phyloP scores from a whole-genome alignment of 345 rosid genomes.

The Gossypium australe region DNA sequence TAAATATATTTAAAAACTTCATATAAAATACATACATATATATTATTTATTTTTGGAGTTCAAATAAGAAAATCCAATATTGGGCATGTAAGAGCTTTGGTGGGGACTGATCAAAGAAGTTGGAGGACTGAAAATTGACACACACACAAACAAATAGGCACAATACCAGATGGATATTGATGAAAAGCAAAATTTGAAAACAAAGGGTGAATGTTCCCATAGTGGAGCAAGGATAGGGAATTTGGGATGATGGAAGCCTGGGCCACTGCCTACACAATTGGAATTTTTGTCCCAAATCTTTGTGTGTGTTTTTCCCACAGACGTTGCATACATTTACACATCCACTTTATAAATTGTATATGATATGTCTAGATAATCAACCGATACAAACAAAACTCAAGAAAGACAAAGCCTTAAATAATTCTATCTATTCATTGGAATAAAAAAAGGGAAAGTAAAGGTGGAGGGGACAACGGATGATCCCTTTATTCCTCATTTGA shows the following conservation, averaged over 20 bases:
- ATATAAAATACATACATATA: too few species aligned
- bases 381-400: slow-evolving; percentile 18
- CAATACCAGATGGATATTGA: not conserved
- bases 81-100: not conserved
- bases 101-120: slow-evolving; percentile 17
- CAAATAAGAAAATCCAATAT: too few species aligned
- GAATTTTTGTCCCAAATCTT: slow-evolving; percentile 39
- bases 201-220: slow-evolving; percentile 17
- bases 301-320: not conserved
- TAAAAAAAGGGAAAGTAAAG: not conserved
- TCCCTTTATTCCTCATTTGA: slow-evolving; percentile 20
- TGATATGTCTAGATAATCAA: not conserved
- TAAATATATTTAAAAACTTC: too few species aligned
- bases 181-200: slow-evolving; percentile 13
- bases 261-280: slow-evolving; percentile 22
- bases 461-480: slow-evolving; percentile 17
- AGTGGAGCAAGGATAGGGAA: slow-evolving; percentile 15
- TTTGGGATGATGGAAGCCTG: slow-evolving; percentile 1
- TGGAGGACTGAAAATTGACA: not conserved
- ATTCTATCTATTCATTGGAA: not conserved
- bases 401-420: slow-evolving; percentile 28
- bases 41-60: too few species aligned
- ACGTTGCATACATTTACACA: not conserved
- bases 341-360: not conserved
- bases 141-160: not conserved